Base-by-base conservation (phyloP, 768 basidiomycete species). In the Lactarius psammicola region DNA sequence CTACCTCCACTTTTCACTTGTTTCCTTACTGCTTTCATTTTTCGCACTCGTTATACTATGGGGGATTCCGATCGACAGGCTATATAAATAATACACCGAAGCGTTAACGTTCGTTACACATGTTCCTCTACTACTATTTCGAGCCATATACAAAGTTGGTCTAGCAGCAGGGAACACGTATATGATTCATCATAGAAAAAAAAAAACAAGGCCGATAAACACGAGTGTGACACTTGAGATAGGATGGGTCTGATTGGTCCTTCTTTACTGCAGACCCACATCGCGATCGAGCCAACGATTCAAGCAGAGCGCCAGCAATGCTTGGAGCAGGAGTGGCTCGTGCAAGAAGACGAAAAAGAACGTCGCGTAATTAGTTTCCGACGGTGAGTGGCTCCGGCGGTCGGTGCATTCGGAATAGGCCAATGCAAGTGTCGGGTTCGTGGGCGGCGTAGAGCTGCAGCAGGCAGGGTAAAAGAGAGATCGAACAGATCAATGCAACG, bases 201-300 rank as follows among this genome's bases (percentile, higher is more conserved):
- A 51, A 13, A 26, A 15, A 51, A 13, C 23, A 51, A 26, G 49
- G 49, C 7, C 26, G 11, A 60, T 36, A 31, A 51, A 31, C 26
- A 56, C 10, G 15, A 30, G 59, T 18, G 42, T 23, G 55, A n/a
- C 18, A 11, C 49, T 20, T 33, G n/a, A 26, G 23, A 34, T 28
- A 10, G 38, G 23, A 34, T 28, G 15, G 38, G 44, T 23, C 44
- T 46, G 44, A 23, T 20, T n/a, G 18, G 20, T 26, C n/a, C 49
- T 26, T 51, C 49, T 28, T 51, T 57, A 56, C 33, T 77, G 82
- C 71, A 82, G 75, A 40, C 82, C 82, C 72, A 78, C 79, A 73
- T 80, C 61, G 33, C 13, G 76, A 76, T 90, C 90, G 73, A 90
- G 75, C 88, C 88, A 91, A 65, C 90, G 81, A 75, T 90, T 90